phyloP scores from a whole-genome alignment of 768 basidiomycete species.

The Lactarius vividus region DNA sequence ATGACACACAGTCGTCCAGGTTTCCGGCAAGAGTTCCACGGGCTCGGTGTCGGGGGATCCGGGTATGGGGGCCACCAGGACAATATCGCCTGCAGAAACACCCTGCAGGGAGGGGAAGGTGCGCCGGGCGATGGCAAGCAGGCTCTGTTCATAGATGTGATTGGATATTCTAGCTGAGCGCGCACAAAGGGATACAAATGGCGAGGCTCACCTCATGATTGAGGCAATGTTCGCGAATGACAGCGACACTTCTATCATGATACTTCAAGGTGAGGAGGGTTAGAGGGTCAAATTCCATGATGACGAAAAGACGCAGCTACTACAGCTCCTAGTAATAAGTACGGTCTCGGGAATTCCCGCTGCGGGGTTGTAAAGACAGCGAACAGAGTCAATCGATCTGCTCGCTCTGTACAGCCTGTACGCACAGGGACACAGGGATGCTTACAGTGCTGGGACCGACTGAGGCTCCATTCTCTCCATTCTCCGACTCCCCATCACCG shows the following conservation, averaged over 20 bases:
- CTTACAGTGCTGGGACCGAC: too few species aligned
- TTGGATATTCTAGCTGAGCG: neutral
- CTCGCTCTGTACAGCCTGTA: too few species aligned
- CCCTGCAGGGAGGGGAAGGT: neutral
- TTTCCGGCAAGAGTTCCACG: conserved; percentile 2
- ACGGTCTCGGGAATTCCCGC: too few species aligned
- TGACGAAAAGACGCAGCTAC: neutral
- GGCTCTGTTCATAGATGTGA: neutral
- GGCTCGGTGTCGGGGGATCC: neutral
- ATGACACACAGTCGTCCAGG: neutral
- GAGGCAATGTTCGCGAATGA: neutral
- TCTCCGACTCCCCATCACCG: too few species aligned
- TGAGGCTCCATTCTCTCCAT: too few species aligned
- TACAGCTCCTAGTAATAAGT: too few species aligned
- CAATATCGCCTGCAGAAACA: neutral
- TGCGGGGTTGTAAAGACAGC: too few species aligned
- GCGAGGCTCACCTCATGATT: neutral
- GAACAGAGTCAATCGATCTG: too few species aligned
- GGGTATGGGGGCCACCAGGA: neutral
- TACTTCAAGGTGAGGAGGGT: conserved; percentile 7
- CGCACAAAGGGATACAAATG: neutral
- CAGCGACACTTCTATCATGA: conserved; percentile 3
- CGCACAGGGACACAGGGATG: too few species aligned
- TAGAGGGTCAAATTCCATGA: neutral
- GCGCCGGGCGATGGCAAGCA: conserved; percentile 5